phyloP scores from a whole-genome alignment of 345 rosid genomes.

The Linum trigynum region DNA sequence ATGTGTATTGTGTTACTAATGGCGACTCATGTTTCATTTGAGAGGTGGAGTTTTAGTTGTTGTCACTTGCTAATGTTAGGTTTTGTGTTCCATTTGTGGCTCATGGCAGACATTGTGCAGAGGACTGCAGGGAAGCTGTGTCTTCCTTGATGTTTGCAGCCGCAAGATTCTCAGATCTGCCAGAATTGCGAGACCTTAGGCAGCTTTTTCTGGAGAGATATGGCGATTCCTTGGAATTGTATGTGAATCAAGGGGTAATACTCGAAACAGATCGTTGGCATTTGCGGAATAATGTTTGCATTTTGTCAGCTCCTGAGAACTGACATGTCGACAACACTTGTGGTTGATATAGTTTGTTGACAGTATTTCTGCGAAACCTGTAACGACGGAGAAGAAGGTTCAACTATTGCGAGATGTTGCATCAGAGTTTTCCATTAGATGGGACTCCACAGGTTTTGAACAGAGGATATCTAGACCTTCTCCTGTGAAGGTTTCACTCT shows the following conservation, averaged over 20 bases:
- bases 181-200: constrained; percentile 84
- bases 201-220: constrained; percentile 72
- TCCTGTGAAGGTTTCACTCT: constrained; percentile 39
- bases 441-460: constrained; percentile 64
- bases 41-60: not conserved
- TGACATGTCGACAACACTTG: constrained; percentile 14
- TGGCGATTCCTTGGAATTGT: constrained; percentile 52
- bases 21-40: not conserved
- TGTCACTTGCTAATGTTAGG: not conserved
- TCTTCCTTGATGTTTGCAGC: constrained; percentile 90
- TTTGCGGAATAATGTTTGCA: constrained; percentile 1
- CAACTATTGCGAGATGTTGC: constrained; percentile 69
- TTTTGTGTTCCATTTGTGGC: not conserved
- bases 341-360: constrained; percentile 46
- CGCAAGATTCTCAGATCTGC: constrained; percentile 87
- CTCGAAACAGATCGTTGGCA: constrained; percentile 5
- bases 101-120: constrained; percentile 68
- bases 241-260: constrained; percentile 65
- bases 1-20: not conserved
- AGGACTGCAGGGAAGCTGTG: constrained; percentile 71
- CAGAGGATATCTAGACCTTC: constrained; percentile 37
- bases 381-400: constrained; percentile 53
- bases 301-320: constrained; percentile 6
- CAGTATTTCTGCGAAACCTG: constrained; percentile 45
- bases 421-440: constrained; percentile 59